Conservation (phyloP, 75 land plant genomes). For the Gnetum montanum region DNA sequence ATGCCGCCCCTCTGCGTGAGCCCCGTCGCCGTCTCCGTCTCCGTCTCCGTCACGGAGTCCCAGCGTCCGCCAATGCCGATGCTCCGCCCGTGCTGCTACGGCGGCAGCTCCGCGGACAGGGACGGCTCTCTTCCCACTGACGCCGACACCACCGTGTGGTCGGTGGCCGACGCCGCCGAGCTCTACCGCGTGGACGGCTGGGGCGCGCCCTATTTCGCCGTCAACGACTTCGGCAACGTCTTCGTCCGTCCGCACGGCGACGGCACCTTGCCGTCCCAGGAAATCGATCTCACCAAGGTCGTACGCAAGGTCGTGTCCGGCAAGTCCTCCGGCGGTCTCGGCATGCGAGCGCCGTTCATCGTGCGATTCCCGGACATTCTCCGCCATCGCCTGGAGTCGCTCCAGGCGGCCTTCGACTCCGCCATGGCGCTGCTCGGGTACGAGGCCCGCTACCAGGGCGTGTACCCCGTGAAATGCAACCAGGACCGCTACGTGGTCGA, state of each 20-base stretch:
- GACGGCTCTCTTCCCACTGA: conserved; percentile 30
- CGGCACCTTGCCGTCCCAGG: conserved; percentile 44
- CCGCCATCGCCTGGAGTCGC: conserved; percentile 50
- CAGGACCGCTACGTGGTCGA: conserved; percentile 85
- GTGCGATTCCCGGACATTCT: conserved; percentile 80
- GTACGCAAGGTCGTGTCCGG: conserved; percentile 49
- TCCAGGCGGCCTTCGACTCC: conserved; percentile 74
- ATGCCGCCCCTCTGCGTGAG: conserved; percentile 69
- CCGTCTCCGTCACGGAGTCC: conserved; percentile 25
- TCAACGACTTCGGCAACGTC: conserved; percentile 61
- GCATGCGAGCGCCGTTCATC: conserved; percentile 52
- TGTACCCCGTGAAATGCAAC: conserved; percentile 93
- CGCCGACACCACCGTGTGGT: conserved; percentile 15
- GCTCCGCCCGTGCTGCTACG: conserved; percentile 54
- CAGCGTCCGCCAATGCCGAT: conserved; percentile 2
- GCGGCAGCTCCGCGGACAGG: conserved; percentile 31
- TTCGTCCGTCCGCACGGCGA: conserved; percentile 56
- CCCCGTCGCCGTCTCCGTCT: conserved; percentile 20
- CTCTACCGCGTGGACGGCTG: conserved; percentile 68
- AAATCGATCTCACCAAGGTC: conserved; percentile 71
- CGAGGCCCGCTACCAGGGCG: conserved; percentile 70
- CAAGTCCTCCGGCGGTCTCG: conserved; percentile 35
- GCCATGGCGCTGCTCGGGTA: conserved; percentile 43
- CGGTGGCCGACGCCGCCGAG: conserved; percentile 24
- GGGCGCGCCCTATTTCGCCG: conserved; percentile 81